Conservation (phyloP, 192 early-diverging fungal genomes). For the Umbelopsis sp. region DNA sequence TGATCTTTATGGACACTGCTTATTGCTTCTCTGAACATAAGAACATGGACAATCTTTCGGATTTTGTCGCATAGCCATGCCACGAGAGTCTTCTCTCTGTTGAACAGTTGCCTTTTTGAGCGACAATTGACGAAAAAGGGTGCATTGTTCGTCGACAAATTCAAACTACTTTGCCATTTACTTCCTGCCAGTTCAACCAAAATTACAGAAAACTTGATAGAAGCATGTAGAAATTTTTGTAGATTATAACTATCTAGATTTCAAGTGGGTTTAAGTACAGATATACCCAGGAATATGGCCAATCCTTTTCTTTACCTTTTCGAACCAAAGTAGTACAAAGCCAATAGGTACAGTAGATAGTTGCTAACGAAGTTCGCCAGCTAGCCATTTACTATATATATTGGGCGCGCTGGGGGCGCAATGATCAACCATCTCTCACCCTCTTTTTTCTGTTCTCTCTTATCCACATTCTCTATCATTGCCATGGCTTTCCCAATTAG, state of each 20-base stretch:
- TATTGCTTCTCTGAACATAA: no score
- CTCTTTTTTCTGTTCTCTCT: not conserved
- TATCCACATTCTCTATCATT: not conserved
- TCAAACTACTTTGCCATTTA: not conserved
- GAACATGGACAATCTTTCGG: no score
- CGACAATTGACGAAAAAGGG: not conserved
- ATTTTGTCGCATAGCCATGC: not conserved
- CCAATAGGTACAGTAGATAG: not conserved
- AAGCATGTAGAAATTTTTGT: not conserved
- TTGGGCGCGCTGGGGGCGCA: not conserved
- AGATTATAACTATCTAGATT: not conserved
- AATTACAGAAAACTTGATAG: no score
- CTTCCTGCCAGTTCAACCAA: not conserved
- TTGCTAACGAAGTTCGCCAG: not conserved
- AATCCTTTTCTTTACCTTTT: not conserved
- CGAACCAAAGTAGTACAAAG: not conserved
- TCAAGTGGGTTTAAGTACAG: not conserved
- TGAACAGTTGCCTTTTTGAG: conserved; percentile 3
- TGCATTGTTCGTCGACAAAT: conserved; percentile 9
- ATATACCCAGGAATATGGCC: not conserved
- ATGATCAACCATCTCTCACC: not conserved
- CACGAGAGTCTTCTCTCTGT: not conserved
- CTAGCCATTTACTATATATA: not conserved
- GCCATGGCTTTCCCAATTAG: not conserved
- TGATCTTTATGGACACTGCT: no score